Conservation (phyloP, 164 flowering plant species). For the Macadamia integrifolia region DNA sequence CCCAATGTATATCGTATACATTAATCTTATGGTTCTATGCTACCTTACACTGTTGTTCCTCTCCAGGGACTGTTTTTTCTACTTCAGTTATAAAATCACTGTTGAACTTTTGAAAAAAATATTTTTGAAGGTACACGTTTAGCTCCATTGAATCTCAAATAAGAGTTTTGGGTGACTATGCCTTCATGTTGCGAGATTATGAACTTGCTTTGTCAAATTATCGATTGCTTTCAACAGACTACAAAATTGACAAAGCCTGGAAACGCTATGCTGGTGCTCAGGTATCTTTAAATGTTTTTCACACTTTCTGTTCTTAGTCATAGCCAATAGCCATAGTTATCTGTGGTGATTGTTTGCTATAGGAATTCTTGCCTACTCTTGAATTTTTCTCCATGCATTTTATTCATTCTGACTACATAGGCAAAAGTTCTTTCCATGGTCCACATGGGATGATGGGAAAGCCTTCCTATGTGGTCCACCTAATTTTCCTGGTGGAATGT, state of each 20-base stretch:
- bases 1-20: conserved; percentile 41
- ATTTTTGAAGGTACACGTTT: conserved; percentile 73
- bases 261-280: conserved; percentile 98
- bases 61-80: conserved; percentile 12
- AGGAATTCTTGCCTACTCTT: not conserved
- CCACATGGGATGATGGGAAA: too few relatives aligned
- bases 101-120: not conserved
- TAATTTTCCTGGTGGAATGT: too few relatives aligned
- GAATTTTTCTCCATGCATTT: not conserved
- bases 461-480: too few relatives aligned
- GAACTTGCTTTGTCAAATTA: conserved; percentile 95
- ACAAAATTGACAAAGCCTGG: conserved; percentile 97
- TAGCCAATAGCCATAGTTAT: not conserved
- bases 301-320: not conserved
- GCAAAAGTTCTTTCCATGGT: too few relatives aligned
- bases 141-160: conserved; percentile 94
- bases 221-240: conserved; percentile 89
- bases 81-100: conserved; percentile 5
- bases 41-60: not conserved
- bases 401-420: not conserved
- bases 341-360: not conserved
- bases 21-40: not conserved
- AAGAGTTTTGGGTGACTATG: conserved; percentile 92
- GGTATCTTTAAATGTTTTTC: conserved; percentile 34
- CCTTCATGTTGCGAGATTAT: conserved; percentile 95